Conservation (phyloP, 2,329 filamentous ascomycete genomes). For the Gnomoniopsis sp. region DNA sequence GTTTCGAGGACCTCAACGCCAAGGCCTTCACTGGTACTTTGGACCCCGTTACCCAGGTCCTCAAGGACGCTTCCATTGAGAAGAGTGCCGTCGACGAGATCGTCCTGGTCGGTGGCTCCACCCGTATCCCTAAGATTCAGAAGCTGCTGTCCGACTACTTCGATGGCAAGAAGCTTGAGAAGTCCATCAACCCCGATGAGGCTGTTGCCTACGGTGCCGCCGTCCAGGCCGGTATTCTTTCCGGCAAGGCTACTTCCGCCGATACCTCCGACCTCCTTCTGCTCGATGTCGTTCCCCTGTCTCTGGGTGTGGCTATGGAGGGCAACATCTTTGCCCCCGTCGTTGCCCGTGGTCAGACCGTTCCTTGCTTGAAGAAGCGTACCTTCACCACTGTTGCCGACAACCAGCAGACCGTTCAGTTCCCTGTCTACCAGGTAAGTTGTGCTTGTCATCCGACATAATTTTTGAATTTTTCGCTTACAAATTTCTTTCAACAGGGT, state of each 20-base stretch:
- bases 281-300: constrained; percentile 93
- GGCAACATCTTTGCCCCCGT: constrained; percentile 98
- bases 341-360: constrained; percentile 73
- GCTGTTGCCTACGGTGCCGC: constrained; percentile 98
- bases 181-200: constrained; percentile 99
- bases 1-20: constrained; percentile 98
- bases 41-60: constrained; percentile 91
- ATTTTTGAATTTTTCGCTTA: background rate
- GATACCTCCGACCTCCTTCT: constrained; percentile 94
- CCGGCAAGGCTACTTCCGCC: constrained; percentile 93
- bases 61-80: constrained; percentile 85
- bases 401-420: constrained; percentile 78
- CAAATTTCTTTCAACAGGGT: constrained; percentile 43
- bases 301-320: constrained; percentile 98
- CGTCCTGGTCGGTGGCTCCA: constrained; percentile 97
- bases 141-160: constrained; percentile 99
- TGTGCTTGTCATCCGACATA: background rate
- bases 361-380: constrained; percentile 77
- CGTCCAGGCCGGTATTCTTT: constrained; percentile 97
- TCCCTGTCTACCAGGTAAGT: constrained; percentile 74
- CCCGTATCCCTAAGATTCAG: constrained; percentile 98
- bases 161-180: constrained; percentile 99
- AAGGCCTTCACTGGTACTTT: constrained; percentile 92
- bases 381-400: constrained; percentile 87
- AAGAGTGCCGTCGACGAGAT: constrained; percentile 97